Percentiles rank a stretch among this genome's conserved stretches.
Conservation (phyloP, 306 rosid genomes). For the Quercus rubra region DNA sequence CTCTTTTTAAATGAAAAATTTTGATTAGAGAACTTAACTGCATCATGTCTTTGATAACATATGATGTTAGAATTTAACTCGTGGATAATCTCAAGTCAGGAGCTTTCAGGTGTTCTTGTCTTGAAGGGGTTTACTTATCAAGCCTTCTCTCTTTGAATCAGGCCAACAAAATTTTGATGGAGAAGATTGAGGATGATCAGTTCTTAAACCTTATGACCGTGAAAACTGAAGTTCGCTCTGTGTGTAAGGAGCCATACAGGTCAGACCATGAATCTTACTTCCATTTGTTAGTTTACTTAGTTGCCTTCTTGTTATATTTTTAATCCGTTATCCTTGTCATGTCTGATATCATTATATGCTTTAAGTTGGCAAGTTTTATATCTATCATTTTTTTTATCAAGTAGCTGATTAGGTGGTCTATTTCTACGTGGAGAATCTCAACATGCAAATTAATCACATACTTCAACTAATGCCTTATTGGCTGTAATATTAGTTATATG, state of each 20-base stretch:
- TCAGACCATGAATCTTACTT: constrained; percentile 28
- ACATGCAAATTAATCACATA: background rate
- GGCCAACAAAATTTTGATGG: constrained; percentile 81
- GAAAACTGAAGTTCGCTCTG: constrained; percentile 76
- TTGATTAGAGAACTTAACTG: constrained; percentile 1
- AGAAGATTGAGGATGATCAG: constrained; percentile 91
- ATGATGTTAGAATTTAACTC: background rate
- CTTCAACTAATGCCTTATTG: background rate
- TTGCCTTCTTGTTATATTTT: constrained; percentile 13
- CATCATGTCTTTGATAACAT: constrained; percentile 10
- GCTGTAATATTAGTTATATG: background rate
- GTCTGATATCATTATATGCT: background rate
- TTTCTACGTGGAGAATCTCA: background rate
- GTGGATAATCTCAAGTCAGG: background rate
- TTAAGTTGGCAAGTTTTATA: background rate
- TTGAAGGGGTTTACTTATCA: constrained; percentile 31
- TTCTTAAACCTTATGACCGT: constrained; percentile 81
- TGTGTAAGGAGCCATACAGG: constrained; percentile 98
- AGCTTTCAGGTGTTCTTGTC: constrained; percentile 10
- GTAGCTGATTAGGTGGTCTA: background rate
- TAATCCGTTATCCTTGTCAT: constrained; percentile 13
- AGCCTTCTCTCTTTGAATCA: constrained; percentile 35
- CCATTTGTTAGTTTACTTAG: constrained; percentile 17
- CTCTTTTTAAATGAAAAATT: constrained; percentile 18
- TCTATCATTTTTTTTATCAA: background rate